Evolutionary conservation across 805 yeast genomes (phyloP).

Genomic region (Yamadazyma sp.): DNA sequence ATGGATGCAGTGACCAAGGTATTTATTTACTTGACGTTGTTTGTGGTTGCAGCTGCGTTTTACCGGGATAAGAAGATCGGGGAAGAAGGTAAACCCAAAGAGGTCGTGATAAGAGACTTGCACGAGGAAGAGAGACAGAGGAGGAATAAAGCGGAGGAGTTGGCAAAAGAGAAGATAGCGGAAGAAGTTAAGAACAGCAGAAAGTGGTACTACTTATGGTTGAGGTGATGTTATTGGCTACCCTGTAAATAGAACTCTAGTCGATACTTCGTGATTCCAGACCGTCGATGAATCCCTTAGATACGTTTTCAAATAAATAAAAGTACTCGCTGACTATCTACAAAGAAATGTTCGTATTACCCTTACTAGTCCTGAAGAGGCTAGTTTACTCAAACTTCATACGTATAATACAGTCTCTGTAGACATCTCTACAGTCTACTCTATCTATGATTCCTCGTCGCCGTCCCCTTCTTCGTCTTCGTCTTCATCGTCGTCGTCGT

Average conservation of each 20-base stretch:
- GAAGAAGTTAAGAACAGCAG: slow-evolving; percentile 6
- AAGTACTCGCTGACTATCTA: too few species aligned
- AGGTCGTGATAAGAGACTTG: slow-evolving; percentile 37
- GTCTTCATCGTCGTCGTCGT: slow-evolving; percentile 63
- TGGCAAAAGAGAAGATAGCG: slow-evolving; percentile 15
- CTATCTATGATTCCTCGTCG: slow-evolving; percentile 10
- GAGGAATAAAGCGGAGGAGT: slow-evolving; percentile 18
- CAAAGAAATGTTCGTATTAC: too few species aligned
- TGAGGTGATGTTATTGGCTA: too few species aligned
- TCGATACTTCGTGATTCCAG: too few species aligned
- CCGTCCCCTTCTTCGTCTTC: slow-evolving; percentile 33
- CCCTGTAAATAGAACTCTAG: too few species aligned
- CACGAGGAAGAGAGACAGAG: slow-evolving; percentile 32
- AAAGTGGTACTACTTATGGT: slow-evolving; percentile 57
- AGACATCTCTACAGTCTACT: not conserved
- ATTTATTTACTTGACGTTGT: slow-evolving; percentile 48
- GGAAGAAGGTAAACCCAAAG: slow-evolving; percentile 43
- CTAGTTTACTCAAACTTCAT: too few species aligned
- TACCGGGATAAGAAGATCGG: slow-evolving; percentile 55
- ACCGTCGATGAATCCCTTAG: too few species aligned
- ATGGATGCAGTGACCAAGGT: slow-evolving; percentile 59
- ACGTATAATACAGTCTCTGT: too few species aligned
- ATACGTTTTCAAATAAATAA: too few species aligned
- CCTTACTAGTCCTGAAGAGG: too few species aligned
- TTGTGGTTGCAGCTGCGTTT: slow-evolving; percentile 52